Base-by-base conservation (phyloP, 495 filamentous ascomycete genomes). In the Neurospora sp. region DNA sequence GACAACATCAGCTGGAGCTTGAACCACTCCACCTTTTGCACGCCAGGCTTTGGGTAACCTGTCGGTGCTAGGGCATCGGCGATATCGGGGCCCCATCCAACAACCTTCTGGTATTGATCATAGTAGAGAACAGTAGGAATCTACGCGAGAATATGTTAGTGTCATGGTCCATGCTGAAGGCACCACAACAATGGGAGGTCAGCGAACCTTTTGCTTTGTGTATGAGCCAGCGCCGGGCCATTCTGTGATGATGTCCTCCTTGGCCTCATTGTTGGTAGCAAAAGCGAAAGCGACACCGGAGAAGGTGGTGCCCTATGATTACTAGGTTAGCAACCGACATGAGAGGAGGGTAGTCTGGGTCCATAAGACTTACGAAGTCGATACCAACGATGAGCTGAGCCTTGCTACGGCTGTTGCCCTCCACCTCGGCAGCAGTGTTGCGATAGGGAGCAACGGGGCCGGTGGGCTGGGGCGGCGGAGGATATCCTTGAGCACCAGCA, bases 1-100 rank as follows among this genome's bases (percentile, higher is more conserved):
- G 90, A 91, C 71, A 92, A 82, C 90, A 92, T 92, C 62, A 92
- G 85, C 83, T 92, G 90, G 31, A 92, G 86, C 83, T 92, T 92
- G 85, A 92, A 92, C 90, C 90, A 92, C 77, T 92, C 90, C 9
- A 92, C 90, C 82, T 92, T 92, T 77, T 92, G 90, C 73, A 92
- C 90, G 73, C 90, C 90, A 10, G 89, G 89, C 83, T 92, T 92
- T 71, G 90, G 90, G 79, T 92, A 92, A 70, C 90, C 90, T 39
- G 90, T 92, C 38, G 90, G 90, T 62, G 90, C 90, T 71, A 92
- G 83, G 62, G 90, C 90, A 81, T 92, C 90, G 39, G 90, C 90
- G 74, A 92, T 92, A 82, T 92, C 90, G 70, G 90, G 90, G 66
- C 90, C 90, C 90, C 90, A 92, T 75, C 90, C 90, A 5, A 92